These are phyloP conservation scores for Colletotrichum siamense DNA, from an alignment of 2,329 filamentous ascomycete species.

Conservation along the genomic window DNA sequence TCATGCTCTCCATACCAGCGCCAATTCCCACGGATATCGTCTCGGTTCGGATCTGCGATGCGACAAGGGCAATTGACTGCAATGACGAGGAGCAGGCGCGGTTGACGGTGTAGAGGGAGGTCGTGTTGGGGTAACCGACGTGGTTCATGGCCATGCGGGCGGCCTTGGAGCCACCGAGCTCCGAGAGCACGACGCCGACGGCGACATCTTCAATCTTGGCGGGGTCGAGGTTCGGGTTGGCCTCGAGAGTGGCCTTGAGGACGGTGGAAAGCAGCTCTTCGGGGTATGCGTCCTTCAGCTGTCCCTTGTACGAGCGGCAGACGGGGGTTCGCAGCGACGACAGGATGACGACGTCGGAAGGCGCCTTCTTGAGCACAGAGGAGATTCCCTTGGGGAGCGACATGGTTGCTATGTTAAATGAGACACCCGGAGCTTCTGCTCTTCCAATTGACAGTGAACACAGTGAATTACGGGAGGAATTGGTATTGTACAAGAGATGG, in stretches of 20 bases:
- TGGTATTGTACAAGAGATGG: not conserved
- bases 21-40: constrained; percentile 78
- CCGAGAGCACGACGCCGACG: constrained; percentile 87
- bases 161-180: constrained; percentile 89
- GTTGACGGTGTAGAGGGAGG: constrained; percentile 86
- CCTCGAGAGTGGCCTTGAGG: constrained; percentile 70
- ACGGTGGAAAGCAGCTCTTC: constrained; percentile 82
- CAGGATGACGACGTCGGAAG: constrained; percentile 85
- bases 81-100: constrained; percentile 83
- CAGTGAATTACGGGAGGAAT: not conserved
- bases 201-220: constrained; percentile 78
- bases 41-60: constrained; percentile 76
- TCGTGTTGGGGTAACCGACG: constrained; percentile 75
- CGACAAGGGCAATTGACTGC: constrained; percentile 76
- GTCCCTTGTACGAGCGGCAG: constrained; percentile 82
- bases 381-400: constrained; percentile 70
- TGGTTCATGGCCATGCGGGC: constrained; percentile 91
- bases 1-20: constrained; percentile 97
- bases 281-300: constrained; percentile 86
- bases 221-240: constrained; percentile 75
- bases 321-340: constrained; percentile 90
- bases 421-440: not conserved
- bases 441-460: not conserved
- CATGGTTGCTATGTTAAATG: constrained; percentile 38
- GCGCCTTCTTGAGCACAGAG: constrained; percentile 78